A percentile compares a stretch with the other conserved stretches of the same genome.
phyloP scores from a whole-genome alignment of 306 rosid genomes.

The Parietaria judaica region DNA sequence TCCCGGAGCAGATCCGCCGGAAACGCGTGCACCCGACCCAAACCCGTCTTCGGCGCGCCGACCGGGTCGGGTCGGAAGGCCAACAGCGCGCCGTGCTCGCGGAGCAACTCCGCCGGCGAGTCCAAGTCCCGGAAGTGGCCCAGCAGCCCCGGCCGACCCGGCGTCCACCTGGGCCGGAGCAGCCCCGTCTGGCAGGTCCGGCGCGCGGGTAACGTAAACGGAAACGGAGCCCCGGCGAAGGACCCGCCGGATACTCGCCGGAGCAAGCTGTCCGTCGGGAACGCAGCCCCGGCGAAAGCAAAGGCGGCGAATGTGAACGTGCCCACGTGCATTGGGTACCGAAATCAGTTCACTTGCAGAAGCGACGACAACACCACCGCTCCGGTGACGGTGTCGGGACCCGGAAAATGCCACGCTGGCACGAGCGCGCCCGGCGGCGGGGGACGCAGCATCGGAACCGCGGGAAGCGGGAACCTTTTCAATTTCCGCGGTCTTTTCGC shows the following conservation, averaged over 20 bases:
- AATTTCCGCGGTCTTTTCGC: constrained; percentile 70
- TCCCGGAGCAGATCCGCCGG: constrained; percentile 95
- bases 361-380: constrained; percentile 46
- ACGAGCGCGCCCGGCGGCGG: constrained; percentile 7
- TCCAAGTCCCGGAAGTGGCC: constrained; percentile 89
- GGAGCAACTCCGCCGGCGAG: constrained; percentile 91
- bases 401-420: constrained; percentile 3
- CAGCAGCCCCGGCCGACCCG: constrained; percentile 70
- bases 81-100: constrained; percentile 93
- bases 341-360: constrained; percentile 58
- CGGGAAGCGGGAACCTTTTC: constrained; percentile 49
- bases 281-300: constrained; percentile 20
- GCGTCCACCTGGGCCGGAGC: constrained; percentile 75
- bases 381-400: constrained; percentile 5
- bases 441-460: constrained; percentile 20
- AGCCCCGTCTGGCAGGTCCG: constrained; percentile 94
- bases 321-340: constrained; percentile 72
- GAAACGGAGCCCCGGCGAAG: constrained; percentile 21
- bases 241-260: constrained; percentile 37
- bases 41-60: constrained; percentile 39
- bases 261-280: constrained; percentile 23
- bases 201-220: constrained; percentile 28
- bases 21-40: constrained; percentile 55
- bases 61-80: constrained; percentile 39
- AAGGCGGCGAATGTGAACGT: constrained; percentile 73